A percentile compares a stretch with the other conserved stretches of the same genome.
phyloP scores from a whole-genome alignment of 208 protist genomes.

The Trypanosoma lewisi region DNA sequence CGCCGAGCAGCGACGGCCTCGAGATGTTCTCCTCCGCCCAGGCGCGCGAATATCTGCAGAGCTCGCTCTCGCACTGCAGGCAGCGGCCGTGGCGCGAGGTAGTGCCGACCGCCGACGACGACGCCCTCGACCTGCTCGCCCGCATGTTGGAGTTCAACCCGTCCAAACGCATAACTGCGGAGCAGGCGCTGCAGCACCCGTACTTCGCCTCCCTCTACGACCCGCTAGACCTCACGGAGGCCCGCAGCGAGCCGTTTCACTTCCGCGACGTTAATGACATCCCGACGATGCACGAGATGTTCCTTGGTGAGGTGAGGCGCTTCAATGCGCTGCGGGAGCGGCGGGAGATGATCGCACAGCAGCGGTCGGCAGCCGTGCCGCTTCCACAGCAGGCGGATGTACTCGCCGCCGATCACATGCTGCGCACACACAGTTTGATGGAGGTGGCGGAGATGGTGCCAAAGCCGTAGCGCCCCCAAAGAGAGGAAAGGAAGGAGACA shows the following conservation, averaged over 20 bases:
- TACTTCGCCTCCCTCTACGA: slow-evolving; percentile 85
- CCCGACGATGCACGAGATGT: slow-evolving; percentile 69
- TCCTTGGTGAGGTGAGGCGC: slow-evolving; percentile 61
- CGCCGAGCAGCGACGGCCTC: slow-evolving; percentile 89
- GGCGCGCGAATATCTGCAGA: slow-evolving; percentile 82
- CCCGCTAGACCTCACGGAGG: slow-evolving; percentile 72
- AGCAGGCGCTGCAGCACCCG: slow-evolving; percentile 86
- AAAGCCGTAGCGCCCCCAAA: neutral
- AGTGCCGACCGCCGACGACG: slow-evolving; percentile 61
- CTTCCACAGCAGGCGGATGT: slow-evolving; percentile 33
- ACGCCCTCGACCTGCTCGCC: slow-evolving; percentile 77
- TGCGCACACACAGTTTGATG: slow-evolving; percentile 82
- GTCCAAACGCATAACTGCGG: slow-evolving; percentile 68
- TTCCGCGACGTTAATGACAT: slow-evolving; percentile 78
- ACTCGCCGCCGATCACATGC: slow-evolving; percentile 69
- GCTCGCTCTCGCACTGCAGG: slow-evolving; percentile 64
- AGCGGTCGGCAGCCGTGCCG: slow-evolving; percentile 33
- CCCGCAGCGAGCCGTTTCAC: slow-evolving; percentile 77
- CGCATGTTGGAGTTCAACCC: slow-evolving; percentile 88
- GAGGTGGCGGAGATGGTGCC: slow-evolving; percentile 55
- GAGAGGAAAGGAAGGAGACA: neutral
- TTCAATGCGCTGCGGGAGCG: slow-evolving; percentile 65
- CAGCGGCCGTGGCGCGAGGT: slow-evolving; percentile 52
- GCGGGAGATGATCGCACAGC: slow-evolving; percentile 44
- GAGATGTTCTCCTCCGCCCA: slow-evolving; percentile 80